Base-by-base conservation (phyloP, 257 asterid species). In the Euphrasia confusa region DNA sequence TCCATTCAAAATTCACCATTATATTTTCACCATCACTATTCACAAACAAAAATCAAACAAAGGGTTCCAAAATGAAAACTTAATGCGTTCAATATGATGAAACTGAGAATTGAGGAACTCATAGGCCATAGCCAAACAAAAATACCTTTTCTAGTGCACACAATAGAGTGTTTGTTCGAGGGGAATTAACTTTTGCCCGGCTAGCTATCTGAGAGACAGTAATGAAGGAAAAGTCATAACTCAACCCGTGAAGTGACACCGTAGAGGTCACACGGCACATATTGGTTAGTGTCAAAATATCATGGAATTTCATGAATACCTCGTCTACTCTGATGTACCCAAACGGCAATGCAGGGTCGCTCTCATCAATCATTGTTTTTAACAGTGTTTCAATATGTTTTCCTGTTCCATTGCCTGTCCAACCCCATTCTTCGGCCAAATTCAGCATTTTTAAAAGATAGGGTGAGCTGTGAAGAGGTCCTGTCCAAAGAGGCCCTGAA, bases 401-500 rank as follows among this genome's bases (percentile, higher is more conserved):
- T 64, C 95, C 96, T 7, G 59, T 67, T 71, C 70, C 81, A 74
- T 83, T 72, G 65, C 84, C 76, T 17, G 75, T 70, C 97, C 99
- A 89, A 61, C 86, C 94, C 99, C 95, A 92, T n/a, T 81, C 74
- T 59, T 67, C 79, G 14, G 97, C 95, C 84, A 92, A 74, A 71
- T 74, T 73, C 14, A 68, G 83, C 85, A 92, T 84, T 63, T 74
- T 80, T 2, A 79, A 68, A 10, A 92, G 78, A 74, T 76, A 81
- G 12, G 80, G 57, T 57, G 84, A 61, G 62, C 68, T 68, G 76
- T 89, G 99, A 66, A 89, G 96, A 60, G 96, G 96, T 42, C 99
- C 97, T 52, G 91, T 92, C 96, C 97, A 92, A 18, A 92, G 80
- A 13, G 97, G 95, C 63, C 99, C 99, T 37, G 96, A 92, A 72